These are phyloP conservation scores for Stephania cephalantha DNA, from an alignment of 164 flowering plant species.

Conservation along the genomic window DNA sequence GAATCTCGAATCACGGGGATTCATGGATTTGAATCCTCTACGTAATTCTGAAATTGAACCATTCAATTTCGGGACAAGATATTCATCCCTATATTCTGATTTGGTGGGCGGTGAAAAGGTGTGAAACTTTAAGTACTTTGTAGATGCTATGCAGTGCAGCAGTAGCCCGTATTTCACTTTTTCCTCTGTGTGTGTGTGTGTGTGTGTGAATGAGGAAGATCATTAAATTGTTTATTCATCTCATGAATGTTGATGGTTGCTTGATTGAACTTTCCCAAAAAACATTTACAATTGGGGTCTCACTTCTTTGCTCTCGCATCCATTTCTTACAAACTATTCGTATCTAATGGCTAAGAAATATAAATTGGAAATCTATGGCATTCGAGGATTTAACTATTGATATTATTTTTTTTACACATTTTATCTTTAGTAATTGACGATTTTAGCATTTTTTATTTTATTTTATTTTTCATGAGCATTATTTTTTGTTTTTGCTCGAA, in stretches of 20 bases:
- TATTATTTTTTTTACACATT: background rate
- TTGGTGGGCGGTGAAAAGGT: background rate
- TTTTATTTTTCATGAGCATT: background rate
- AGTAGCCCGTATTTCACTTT: too few species aligned
- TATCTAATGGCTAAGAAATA: background rate
- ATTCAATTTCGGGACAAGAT: background rate
- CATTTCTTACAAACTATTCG: background rate
- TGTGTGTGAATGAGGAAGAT: background rate
- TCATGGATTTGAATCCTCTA: too few species aligned
- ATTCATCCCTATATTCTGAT: background rate
- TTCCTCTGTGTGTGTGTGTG: too few species aligned
- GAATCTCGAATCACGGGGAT: too few species aligned
- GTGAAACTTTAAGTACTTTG: background rate
- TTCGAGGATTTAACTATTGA: background rate
- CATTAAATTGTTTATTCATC: background rate
- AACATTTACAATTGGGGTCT: background rate
- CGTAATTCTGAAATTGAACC: background rate
- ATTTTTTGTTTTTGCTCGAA: background rate
- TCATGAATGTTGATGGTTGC: too few species aligned
- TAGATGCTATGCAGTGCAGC: background rate
- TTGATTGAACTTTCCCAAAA: background rate
- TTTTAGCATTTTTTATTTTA: background rate
- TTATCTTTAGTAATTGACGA: background rate
- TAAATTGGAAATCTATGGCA: background rate
- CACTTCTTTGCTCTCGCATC: background rate